Conservation (phyloP, 768 basidiomycete species). For the Cyclocybe aegerita region DNA sequence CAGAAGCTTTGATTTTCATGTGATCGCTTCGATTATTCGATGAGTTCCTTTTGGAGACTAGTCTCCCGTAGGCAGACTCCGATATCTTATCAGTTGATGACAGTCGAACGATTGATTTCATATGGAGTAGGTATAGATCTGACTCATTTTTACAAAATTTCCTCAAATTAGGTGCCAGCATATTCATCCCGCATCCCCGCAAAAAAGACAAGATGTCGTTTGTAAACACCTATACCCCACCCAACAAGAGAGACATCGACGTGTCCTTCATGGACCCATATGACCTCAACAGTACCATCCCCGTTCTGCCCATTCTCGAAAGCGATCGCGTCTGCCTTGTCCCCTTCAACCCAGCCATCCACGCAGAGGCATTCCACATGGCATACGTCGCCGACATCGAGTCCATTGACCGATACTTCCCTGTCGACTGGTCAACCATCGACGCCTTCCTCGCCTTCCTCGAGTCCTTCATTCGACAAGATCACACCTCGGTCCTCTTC, state of each 20-base stretch:
- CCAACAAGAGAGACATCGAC: background rate
- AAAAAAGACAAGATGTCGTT: slow-evolving; percentile 7
- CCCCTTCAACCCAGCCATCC: slow-evolving; percentile 39
- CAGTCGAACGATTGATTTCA: too few relatives aligned
- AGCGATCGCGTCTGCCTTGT: slow-evolving; percentile 39
- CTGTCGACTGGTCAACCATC: slow-evolving; percentile 30
- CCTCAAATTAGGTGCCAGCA: too few relatives aligned
- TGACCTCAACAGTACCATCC: slow-evolving; percentile 41
- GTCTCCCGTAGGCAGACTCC: too few relatives aligned
- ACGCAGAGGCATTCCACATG: slow-evolving; percentile 25
- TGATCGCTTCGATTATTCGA: too few relatives aligned
- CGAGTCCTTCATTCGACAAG: slow-evolving; percentile 22
- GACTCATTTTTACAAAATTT: too few relatives aligned
- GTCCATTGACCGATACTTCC: slow-evolving; percentile 36
- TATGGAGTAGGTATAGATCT: too few relatives aligned
- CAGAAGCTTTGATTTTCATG: too few relatives aligned
- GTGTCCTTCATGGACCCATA: slow-evolving; percentile 17
- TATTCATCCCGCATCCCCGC: too few relatives aligned
- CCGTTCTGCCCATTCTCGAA: slow-evolving; percentile 36
- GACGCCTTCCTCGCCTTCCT: slow-evolving; percentile 27
- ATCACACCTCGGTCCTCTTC: slow-evolving; percentile 33
- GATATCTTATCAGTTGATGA: too few relatives aligned
- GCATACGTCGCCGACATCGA: slow-evolving; percentile 24
- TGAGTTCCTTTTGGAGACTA: too few relatives aligned
- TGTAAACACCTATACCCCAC: slow-evolving; percentile 20